Evolutionary conservation across 768 basidiomycete species (phyloP).

Genomic region (Rhodosporidiobolus sp.): DNA sequence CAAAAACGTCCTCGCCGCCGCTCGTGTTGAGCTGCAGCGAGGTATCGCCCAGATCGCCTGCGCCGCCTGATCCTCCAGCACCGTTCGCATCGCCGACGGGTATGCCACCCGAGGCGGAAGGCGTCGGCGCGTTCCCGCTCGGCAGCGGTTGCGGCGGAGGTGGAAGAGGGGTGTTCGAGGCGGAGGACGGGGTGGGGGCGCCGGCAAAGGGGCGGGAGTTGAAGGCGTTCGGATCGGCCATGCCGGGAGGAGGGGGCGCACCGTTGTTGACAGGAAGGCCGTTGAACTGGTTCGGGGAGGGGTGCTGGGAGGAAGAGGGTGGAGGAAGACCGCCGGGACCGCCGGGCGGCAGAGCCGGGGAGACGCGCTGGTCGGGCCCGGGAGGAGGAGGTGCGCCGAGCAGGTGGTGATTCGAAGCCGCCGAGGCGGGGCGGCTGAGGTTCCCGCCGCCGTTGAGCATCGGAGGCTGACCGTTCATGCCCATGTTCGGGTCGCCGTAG

Average conservation of each 20-base stretch:
- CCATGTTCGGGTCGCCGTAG: slow-evolving; percentile 1
- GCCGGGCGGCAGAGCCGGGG: neutral
- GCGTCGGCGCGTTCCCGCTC: neutral
- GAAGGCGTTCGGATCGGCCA: slow-evolving; percentile 6
- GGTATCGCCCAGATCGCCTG: neutral
- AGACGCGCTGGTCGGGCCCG: neutral
- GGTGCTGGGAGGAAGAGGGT: neutral
- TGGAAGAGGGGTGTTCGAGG: slow-evolving; percentile 1
- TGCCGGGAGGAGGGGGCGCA: slow-evolving; percentile 3
- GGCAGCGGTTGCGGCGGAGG: slow-evolving; percentile 5
- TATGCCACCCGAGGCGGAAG: neutral
- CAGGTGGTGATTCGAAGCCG: slow-evolving; percentile 31
- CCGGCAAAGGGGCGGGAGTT: slow-evolving; percentile 30
- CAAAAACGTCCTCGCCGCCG: slow-evolving; percentile 17
- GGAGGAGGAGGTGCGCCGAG: slow-evolving; percentile 13
- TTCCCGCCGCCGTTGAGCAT: slow-evolving; percentile 4
- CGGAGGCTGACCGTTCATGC: neutral
- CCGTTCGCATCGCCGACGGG: neutral
- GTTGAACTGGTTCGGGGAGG: neutral
- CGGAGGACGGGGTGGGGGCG: slow-evolving; percentile 3
- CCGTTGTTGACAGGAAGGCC: neutral
- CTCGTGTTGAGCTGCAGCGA: slow-evolving; percentile 6
- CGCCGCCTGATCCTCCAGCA: neutral
- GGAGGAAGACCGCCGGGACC: no score
- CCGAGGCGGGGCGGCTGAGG: slow-evolving; percentile 30